These are phyloP conservation scores for Aspergillus clavatus DNA, from an alignment of 2,329 filamentous ascomycete genomes.

Conservation along the genomic window DNA sequence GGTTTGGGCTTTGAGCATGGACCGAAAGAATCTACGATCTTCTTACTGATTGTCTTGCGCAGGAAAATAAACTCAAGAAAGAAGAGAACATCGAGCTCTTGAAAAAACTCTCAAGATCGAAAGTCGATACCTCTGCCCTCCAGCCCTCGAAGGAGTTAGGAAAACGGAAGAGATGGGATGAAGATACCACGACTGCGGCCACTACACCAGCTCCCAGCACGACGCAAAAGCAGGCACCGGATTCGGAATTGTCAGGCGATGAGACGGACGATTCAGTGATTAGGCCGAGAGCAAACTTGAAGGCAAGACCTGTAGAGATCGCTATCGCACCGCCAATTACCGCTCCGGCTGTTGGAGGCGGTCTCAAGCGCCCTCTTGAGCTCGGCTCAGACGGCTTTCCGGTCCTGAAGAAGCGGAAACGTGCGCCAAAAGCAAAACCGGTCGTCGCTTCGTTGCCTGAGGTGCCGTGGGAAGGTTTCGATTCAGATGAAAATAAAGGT, in stretches of 20 bases:
- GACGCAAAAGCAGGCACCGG: constrained; percentile 21
- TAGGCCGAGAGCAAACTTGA: constrained; percentile 20
- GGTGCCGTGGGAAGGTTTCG: constrained; percentile 44
- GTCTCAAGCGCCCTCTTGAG: constrained; percentile 81
- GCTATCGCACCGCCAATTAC: not conserved
- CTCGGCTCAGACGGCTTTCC: constrained; percentile 74
- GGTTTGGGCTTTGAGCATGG: not conserved
- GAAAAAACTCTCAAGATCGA: constrained; percentile 72
- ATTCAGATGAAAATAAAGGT: constrained; percentile 43
- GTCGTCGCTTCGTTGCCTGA: constrained; percentile 31
- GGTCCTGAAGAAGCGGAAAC: constrained; percentile 76
- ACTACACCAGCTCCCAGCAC: constrained; percentile 9
- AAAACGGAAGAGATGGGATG: constrained; percentile 60
- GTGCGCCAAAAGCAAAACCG: constrained; percentile 50
- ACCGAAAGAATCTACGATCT: not conserved
- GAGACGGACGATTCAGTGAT: constrained; percentile 33
- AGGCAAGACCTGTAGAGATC: constrained; percentile 26
- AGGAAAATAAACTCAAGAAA: constrained; percentile 87
- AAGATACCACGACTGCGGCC: constrained; percentile 41
- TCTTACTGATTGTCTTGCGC: constrained; percentile 16
- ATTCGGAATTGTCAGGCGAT: constrained; percentile 29
- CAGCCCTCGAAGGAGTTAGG: constrained; percentile 74
- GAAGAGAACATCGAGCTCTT: constrained; percentile 84
- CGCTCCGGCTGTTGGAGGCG: constrained; percentile 54
- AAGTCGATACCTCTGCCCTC: constrained; percentile 76